A percentile compares a stretch with the other conserved stretches of the same genome.
These are phyloP conservation scores for Colletotrichum sp. DNA, from an alignment of 2,329 filamentous ascomycete species.

Conservation along the genomic window DNA sequence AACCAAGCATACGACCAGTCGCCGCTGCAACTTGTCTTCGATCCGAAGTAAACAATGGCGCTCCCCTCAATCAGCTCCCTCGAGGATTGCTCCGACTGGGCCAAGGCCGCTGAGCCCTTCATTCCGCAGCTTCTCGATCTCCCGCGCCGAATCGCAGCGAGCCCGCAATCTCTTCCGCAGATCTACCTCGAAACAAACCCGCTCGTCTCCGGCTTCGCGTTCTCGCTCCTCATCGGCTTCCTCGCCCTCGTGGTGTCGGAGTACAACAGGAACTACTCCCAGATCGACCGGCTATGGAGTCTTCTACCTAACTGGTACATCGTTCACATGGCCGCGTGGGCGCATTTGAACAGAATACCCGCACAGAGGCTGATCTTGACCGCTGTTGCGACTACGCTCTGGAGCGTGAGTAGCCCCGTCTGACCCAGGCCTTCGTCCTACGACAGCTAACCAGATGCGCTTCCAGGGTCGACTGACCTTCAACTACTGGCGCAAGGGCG, in stretches of 20 bases:
- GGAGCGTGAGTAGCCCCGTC: constrained; percentile 67
- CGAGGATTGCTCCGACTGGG: constrained; percentile 78
- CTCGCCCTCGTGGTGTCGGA: constrained; percentile 81
- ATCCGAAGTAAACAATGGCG: constrained; percentile 55
- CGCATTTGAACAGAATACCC: constrained; percentile 73
- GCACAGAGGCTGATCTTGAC: constrained; percentile 76
- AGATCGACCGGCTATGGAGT: constrained; percentile 93
- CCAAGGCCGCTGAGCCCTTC: constrained; percentile 77
- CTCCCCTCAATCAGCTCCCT: constrained; percentile 75
- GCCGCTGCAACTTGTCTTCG: not conserved
- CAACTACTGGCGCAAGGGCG: constrained; percentile 97
- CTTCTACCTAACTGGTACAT: constrained; percentile 88
- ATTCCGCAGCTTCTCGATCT: constrained; percentile 73
- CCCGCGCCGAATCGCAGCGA: constrained; percentile 67
- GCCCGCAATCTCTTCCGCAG: constrained; percentile 65
- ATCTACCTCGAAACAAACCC: constrained; percentile 89
- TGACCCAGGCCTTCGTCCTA: not conserved
- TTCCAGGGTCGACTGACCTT: constrained; percentile 79
- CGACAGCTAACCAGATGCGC: constrained; percentile 24
- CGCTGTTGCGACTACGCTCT: constrained; percentile 72
- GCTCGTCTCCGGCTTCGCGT: constrained; percentile 74
- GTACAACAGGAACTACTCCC: constrained; percentile 93
- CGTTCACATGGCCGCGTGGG: constrained; percentile 83
- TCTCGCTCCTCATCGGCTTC: constrained; percentile 72
- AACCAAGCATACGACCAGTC: not conserved